These are phyloP conservation scores for Botrytis elliptica DNA, from an alignment of 2,329 filamentous ascomycete species.

Conservation along the genomic window DNA sequence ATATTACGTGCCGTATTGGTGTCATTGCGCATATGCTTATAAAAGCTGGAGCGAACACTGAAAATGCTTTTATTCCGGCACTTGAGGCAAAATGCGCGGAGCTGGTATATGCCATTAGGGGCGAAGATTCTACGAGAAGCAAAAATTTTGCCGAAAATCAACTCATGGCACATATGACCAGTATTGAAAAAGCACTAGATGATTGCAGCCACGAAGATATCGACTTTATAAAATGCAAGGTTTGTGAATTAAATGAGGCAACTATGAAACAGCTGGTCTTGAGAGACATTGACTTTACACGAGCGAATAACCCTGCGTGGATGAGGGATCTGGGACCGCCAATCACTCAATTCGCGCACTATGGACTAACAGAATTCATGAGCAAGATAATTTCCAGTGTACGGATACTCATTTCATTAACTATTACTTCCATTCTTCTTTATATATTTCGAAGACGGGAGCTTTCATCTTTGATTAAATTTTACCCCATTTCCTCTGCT, in stretches of 20 bases:
- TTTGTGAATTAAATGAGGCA: not conserved
- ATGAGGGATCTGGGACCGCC: not conserved
- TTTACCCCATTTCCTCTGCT: not conserved
- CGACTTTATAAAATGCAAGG: not conserved
- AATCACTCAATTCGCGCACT: conserved; percentile 16
- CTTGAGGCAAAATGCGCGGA: not conserved
- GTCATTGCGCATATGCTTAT: not conserved
- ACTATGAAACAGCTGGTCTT: not conserved
- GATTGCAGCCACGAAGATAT: not conserved
- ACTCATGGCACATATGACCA: not conserved
- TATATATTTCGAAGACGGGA: not conserved
- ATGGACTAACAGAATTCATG: conserved; percentile 23
- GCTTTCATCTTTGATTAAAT: not conserved
- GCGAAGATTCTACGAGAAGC: not conserved
- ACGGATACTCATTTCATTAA: not conserved
- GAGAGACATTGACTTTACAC: not conserved
- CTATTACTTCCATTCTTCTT: not conserved
- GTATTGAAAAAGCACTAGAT: not conserved
- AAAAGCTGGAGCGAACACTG: not conserved
- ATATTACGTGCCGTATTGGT: not conserved
- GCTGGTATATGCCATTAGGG: not conserved
- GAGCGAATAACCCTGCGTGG: not conserved
- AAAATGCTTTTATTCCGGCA: not conserved
- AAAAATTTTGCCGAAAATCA: not conserved
- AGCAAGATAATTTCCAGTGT: conserved; percentile 7